Conservation (phyloP, 2,329 filamentous ascomycete genomes). For the Cladosporium sp. region DNA sequence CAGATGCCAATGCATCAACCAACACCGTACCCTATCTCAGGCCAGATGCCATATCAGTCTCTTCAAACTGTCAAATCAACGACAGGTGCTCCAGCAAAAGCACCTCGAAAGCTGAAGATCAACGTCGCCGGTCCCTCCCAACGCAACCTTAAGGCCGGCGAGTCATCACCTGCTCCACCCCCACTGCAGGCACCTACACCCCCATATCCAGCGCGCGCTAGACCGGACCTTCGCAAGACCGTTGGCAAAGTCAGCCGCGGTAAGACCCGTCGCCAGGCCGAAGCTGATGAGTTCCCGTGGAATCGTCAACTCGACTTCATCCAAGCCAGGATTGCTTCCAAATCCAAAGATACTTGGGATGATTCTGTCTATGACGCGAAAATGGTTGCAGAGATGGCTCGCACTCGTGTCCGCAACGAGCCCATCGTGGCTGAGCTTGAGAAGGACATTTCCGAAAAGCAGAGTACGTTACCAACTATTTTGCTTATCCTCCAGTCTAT, state of each 20-base stretch:
- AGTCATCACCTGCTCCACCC: not conserved
- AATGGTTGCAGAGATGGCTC: constrained; percentile 24
- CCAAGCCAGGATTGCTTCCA: constrained; percentile 19
- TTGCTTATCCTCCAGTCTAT: not conserved
- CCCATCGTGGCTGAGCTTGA: constrained; percentile 25
- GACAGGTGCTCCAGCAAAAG: not conserved
- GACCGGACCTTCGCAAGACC: constrained; percentile 16
- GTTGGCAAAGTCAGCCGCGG: constrained; percentile 18
- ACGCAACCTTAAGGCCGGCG: not conserved
- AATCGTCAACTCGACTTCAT: constrained; percentile 27
- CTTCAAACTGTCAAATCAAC: not conserved
- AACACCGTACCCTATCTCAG: not conserved
- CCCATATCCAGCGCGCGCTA: constrained; percentile 14
- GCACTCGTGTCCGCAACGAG: constrained; percentile 22
- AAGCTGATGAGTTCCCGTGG: constrained; percentile 30
- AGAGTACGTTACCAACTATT: constrained; percentile 20
- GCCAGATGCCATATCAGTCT: constrained; percentile 1
- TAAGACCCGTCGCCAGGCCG: constrained; percentile 22
- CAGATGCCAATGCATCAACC: not conserved
- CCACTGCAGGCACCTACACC: constrained; percentile 5
- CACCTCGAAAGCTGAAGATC: constrained; percentile 1
- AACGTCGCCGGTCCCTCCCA: not conserved
- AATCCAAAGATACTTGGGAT: constrained; percentile 27
- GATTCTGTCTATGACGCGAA: constrained; percentile 25
- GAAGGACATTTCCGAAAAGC: constrained; percentile 24